Conservation (phyloP, 2,329 filamentous ascomycete species). For the Leptosphaerulina australis region DNA sequence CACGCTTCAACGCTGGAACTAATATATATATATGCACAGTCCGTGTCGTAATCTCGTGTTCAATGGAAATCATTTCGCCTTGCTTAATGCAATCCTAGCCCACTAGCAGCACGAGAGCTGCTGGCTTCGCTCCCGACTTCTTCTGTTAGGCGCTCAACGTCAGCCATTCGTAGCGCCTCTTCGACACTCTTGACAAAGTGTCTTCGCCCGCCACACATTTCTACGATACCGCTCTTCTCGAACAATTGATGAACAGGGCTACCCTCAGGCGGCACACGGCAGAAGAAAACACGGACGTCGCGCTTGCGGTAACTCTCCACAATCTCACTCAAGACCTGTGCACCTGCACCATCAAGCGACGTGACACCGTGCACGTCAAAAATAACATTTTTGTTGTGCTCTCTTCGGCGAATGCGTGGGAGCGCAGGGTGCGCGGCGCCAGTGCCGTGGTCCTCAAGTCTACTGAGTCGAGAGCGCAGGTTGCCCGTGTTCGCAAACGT, state of each 20-base stretch:
- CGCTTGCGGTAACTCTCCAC: slow-evolving; percentile 78
- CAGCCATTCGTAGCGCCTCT: slow-evolving; percentile 80
- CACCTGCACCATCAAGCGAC: slow-evolving; percentile 88
- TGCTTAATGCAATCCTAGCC: background rate
- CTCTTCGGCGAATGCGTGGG: slow-evolving; percentile 75
- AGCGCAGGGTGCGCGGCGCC: slow-evolving; percentile 82
- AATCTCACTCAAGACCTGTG: slow-evolving; percentile 90
- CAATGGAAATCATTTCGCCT: background rate
- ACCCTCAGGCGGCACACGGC: slow-evolving; percentile 57
- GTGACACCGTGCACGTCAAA: slow-evolving; percentile 99
- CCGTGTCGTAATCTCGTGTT: no score
- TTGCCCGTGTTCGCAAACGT: slow-evolving; percentile 98
- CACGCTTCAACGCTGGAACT: no score
- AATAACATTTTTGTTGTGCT: slow-evolving; percentile 88
- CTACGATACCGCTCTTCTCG: slow-evolving; percentile 80
- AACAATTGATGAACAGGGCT: slow-evolving; percentile 73
- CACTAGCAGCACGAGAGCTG: slow-evolving; percentile 18
- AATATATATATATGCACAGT: no score
- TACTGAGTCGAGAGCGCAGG: slow-evolving; percentile 78
- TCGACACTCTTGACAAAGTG: slow-evolving; percentile 85
- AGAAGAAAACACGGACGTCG: slow-evolving; percentile 79
- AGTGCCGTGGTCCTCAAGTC: slow-evolving; percentile 91
- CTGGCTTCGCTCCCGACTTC: slow-evolving; percentile 39
- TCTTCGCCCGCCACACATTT: slow-evolving; percentile 74
- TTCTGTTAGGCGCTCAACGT: slow-evolving; percentile 65